A percentile compares a stretch with the other conserved stretches of the same genome.
Evolutionary conservation across 495 filamentous ascomycete species (phyloP).

Genomic region (Rhypophila decipiens): DNA sequence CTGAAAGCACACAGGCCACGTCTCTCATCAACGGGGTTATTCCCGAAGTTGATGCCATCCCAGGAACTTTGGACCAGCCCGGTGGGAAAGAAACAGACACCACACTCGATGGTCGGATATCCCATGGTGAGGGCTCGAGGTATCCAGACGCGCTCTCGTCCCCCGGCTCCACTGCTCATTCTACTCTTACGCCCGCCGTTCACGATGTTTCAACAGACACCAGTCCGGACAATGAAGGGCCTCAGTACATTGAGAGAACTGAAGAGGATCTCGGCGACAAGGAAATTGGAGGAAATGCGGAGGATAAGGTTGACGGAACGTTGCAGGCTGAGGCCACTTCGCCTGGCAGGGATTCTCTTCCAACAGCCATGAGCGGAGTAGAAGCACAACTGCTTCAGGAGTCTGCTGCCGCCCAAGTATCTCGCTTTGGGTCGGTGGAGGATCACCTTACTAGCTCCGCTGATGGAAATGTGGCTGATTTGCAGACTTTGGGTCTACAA

Average conservation of each 20-base stretch:
- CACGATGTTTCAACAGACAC: conserved; percentile 45
- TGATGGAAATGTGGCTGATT: too few species aligned
- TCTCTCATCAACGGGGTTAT: too few species aligned
- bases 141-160: conserved; percentile 35
- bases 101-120: conserved; percentile 2
- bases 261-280: conserved; percentile 11
- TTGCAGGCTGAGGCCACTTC: conserved; percentile 11
- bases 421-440: too few species aligned
- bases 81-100: conserved; percentile 5
- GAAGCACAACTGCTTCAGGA: conserved; percentile 38
- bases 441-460: too few species aligned
- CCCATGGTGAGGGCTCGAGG: conserved; percentile 13
- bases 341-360: not conserved
- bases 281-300: conserved; percentile 7
- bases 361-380: conserved; percentile 17
- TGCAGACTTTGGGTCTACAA: too few species aligned
- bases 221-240: conserved; percentile 47
- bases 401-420: conserved; percentile 22
- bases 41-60: too few species aligned
- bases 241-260: conserved; percentile 28
- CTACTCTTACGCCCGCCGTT: conserved; percentile 30
- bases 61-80: too few species aligned
- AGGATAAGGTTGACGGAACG: conserved; percentile 2
- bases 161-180: conserved; percentile 39
- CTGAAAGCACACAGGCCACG: too few species aligned